Evolutionary conservation across 371 early-diverging fungal genomes (phyloP).

Genomic region (Blakeslea trispora): DNA sequence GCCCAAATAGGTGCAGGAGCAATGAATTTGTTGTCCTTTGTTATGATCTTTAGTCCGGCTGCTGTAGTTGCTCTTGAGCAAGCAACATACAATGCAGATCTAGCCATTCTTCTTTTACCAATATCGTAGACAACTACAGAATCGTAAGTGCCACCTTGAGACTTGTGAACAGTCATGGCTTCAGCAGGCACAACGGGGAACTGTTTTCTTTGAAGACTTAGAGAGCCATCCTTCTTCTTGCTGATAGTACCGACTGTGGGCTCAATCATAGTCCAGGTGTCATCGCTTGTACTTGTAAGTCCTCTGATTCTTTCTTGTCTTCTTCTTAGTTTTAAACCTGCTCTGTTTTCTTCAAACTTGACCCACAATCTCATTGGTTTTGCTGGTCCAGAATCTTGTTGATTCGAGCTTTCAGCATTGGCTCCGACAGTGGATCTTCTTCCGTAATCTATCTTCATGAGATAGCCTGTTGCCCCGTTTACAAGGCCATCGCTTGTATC

Average conservation of each 20-base stretch:
- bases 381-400: too few species aligned
- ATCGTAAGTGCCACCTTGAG: background rate
- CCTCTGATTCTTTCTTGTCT: too few species aligned
- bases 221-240: too few species aligned
- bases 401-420: background rate
- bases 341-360: background rate
- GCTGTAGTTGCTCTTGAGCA: background rate
- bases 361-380: background rate
- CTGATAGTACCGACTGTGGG: background rate
- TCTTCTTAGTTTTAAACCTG: background rate
- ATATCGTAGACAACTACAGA: background rate
- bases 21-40: background rate
- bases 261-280: background rate
- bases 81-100: constrained; percentile 1
- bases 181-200: background rate
- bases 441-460: background rate
- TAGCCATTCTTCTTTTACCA: background rate
- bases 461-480: background rate
- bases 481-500: constrained; percentile 2
- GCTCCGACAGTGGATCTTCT: background rate
- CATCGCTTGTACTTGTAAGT: too few species aligned
- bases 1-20: too few species aligned
- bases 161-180: background rate
- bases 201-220: background rate
- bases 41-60: background rate